phyloP scores from a whole-genome alignment of 805 yeast genomes.

The Candida insectorum region DNA sequence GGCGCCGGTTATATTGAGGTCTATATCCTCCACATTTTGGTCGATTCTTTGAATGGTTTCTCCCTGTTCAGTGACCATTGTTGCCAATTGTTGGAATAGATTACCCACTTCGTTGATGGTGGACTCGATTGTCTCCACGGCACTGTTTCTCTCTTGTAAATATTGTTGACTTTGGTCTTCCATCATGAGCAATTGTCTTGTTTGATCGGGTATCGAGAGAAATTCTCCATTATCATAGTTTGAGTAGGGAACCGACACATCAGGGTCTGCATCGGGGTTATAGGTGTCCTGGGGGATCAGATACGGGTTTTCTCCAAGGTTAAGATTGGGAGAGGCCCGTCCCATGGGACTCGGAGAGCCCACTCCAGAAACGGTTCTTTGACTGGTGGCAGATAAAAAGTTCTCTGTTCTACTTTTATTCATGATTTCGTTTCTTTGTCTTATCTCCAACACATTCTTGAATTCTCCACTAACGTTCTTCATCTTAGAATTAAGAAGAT shows the following conservation, averaged over 20 bases:
- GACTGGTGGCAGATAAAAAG: constrained; percentile 54
- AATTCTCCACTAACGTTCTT: constrained; percentile 91
- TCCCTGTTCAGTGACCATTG: constrained; percentile 97
- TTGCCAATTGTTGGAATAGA: constrained; percentile 88
- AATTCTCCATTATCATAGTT: constrained; percentile 38
- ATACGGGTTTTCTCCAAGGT: constrained; percentile 37
- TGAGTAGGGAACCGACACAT: constrained; percentile 21
- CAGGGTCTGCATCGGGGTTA: constrained; percentile 27
- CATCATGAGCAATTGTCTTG: constrained; percentile 69
- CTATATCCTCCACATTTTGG: constrained; percentile 89
- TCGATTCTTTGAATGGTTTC: constrained; percentile 95
- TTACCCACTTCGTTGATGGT: constrained; percentile 96
- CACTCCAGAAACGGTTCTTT: constrained; percentile 14
- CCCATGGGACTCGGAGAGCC: constrained; percentile 26
- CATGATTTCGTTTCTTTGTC: constrained; percentile 81
- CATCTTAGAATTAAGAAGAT: constrained; percentile 81
- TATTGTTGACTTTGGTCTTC: constrained; percentile 77
- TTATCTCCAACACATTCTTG: constrained; percentile 79
- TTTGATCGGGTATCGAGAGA: constrained; percentile 78
- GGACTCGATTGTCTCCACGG: constrained; percentile 95
- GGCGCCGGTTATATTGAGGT: constrained; percentile 86
- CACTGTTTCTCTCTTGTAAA: constrained; percentile 77
- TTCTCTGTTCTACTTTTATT: constrained; percentile 81
- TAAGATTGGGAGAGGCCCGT: constrained; percentile 9
- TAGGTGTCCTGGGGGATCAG: constrained; percentile 7